phyloP scores from a whole-genome alignment of 164 flowering plant species.

The Dillenia suffruticosa region DNA sequence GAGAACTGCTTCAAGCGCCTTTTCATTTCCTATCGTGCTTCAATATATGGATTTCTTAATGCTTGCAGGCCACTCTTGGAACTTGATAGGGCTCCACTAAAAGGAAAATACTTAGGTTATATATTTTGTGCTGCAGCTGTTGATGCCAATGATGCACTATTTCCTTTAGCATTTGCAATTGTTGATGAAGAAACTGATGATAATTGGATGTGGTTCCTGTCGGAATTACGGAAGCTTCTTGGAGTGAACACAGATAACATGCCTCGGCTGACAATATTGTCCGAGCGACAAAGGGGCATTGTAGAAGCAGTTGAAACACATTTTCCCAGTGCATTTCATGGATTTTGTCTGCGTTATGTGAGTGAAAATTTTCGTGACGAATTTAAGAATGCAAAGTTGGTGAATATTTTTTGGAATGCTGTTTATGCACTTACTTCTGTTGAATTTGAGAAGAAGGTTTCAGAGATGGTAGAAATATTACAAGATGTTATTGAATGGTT shows the following conservation, averaged over 20 bases:
- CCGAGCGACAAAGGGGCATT: conserved; percentile 42
- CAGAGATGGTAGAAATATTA: conserved; percentile 84
- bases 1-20: conserved; percentile 90
- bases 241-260: conserved; percentile 77
- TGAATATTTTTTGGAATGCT: conserved; percentile 96
- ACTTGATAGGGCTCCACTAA: conserved; percentile 79
- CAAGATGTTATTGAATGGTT: conserved; percentile 80
- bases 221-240: conserved; percentile 70
- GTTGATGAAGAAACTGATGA: conserved; percentile 89
- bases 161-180: conserved; percentile 86
- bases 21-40: conserved; percentile 81
- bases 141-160: conserved; percentile 70
- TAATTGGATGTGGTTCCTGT: conserved; percentile 73
- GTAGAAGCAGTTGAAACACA: conserved; percentile 58
- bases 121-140: conserved; percentile 85
- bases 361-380: conserved; percentile 65
- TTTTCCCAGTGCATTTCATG: conserved; percentile 57
- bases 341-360: conserved; percentile 46
- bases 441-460: conserved; percentile 77
- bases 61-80: conserved; percentile 94
- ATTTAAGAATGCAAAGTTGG: conserved; percentile 50
- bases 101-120: conserved; percentile 86
- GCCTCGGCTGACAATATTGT: conserved; percentile 54
- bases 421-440: conserved; percentile 84
- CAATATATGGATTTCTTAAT: conserved; percentile 85